Evolutionary conservation across 345 rosid genomes (phyloP).

Genomic region (Hibiscus tridactylites): DNA sequence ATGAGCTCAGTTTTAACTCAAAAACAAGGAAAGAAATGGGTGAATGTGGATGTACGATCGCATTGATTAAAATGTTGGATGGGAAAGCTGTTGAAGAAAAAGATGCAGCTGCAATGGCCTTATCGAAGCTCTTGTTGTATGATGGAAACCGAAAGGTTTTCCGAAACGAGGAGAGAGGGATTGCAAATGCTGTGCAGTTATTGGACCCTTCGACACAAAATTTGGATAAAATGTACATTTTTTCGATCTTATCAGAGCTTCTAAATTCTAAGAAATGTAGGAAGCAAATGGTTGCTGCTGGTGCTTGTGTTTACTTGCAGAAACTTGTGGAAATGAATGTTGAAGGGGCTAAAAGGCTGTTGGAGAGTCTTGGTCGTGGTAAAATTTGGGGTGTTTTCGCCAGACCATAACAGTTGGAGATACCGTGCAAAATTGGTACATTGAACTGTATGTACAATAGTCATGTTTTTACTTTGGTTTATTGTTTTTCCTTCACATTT

Average conservation of each 20-base stretch:
- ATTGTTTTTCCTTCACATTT: not conserved
- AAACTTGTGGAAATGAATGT: slow-evolving; percentile 68
- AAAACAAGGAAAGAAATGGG: too few relatives aligned
- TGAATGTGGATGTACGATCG: too few relatives aligned
- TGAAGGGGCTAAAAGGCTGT: slow-evolving; percentile 76
- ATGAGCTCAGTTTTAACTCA: too few relatives aligned
- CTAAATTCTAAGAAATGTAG: slow-evolving; percentile 56
- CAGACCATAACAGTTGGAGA: slow-evolving; percentile 29
- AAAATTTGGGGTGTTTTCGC: slow-evolving; percentile 81
- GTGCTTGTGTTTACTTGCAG: slow-evolving; percentile 62
- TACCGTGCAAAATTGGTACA: not conserved
- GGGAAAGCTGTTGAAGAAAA: too few relatives aligned
- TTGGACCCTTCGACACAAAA: slow-evolving; percentile 52
- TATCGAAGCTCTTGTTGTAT: slow-evolving; percentile 25
- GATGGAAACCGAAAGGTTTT: slow-evolving; percentile 46
- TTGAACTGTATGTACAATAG: slow-evolving; percentile 36
- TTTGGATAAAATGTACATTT: slow-evolving; percentile 55
- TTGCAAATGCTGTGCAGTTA: slow-evolving; percentile 46
- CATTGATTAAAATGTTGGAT: too few relatives aligned
- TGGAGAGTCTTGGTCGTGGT: slow-evolving; percentile 52
- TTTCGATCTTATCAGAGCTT: slow-evolving; percentile 50
- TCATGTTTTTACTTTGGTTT: slow-evolving; percentile 12
- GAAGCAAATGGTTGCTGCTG: slow-evolving; percentile 67
- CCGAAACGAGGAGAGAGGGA: slow-evolving; percentile 51
- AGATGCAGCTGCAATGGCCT: too few relatives aligned